phyloP scores from a whole-genome alignment of 331 rosid species.

The Pyracantha coccinea region DNA sequence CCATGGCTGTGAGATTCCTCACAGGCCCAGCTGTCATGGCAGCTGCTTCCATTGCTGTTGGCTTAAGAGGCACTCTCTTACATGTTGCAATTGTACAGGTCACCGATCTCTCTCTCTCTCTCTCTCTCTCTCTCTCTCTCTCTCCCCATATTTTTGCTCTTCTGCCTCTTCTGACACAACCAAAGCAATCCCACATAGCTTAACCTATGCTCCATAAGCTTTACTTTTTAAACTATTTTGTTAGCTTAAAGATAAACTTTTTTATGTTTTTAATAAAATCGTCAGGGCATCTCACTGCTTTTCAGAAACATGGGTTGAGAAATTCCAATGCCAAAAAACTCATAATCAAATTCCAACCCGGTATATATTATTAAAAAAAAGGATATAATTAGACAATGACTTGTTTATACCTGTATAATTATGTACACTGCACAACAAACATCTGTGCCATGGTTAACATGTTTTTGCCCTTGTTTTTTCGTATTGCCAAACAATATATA shows the following conservation, averaged over 20 bases:
- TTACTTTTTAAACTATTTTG: not conserved
- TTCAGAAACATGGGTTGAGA: not conserved
- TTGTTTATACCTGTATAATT: not conserved
- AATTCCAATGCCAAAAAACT: not conserved
- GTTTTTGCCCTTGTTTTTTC: constrained; percentile 21
- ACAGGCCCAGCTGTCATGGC: constrained; percentile 96
- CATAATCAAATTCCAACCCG: not conserved
- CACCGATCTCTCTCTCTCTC: not conserved
- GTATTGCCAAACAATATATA: constrained; percentile 16
- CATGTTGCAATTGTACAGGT: constrained; percentile 95
- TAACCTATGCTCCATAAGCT: constrained; percentile 18
- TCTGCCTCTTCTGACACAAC: constrained; percentile 30
- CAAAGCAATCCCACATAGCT: constrained; percentile 27
- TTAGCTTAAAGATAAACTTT: constrained; percentile 7
- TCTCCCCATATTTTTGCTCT: not conserved
- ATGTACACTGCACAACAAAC: constrained; percentile 3
- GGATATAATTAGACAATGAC: not conserved
- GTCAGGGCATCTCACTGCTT: constrained; percentile 10
- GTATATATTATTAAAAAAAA: not conserved
- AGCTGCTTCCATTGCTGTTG: constrained; percentile 89
- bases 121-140: constrained; percentile 1
- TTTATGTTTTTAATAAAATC: not conserved
- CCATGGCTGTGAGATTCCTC: constrained; percentile 92
- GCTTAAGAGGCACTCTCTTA: constrained; percentile 68
- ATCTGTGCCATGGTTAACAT: constrained; percentile 28